Evolutionary conservation across 805 yeast species (phyloP).

Genomic region (Jamesozyma gamospora): DNA sequence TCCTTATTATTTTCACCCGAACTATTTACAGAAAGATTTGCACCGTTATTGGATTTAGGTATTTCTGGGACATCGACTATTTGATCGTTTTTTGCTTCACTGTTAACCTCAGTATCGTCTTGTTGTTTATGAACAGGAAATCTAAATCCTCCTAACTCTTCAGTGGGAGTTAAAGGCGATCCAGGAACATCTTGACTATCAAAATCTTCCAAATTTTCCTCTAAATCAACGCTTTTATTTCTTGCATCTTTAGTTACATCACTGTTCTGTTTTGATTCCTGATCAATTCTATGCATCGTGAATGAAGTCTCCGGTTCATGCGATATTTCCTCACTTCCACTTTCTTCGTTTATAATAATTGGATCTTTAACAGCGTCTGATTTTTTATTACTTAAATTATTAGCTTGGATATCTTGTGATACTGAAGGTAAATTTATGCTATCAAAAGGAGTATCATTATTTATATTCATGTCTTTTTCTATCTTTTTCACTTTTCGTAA

Average conservation of each 20-base stretch:
- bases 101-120: neutral
- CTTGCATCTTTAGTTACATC: neutral
- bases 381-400: neutral
- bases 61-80: too few species aligned
- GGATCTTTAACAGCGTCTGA: neutral
- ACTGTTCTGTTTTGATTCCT: too few species aligned
- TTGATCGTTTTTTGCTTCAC: too few species aligned
- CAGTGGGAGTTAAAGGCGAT: neutral
- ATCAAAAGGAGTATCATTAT: neutral
- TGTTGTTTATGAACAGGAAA: neutral
- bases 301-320: neutral
- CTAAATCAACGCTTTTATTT: neutral
- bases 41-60: too few species aligned
- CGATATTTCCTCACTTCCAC: neutral
- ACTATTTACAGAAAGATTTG: too few species aligned
- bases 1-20: too few species aligned
- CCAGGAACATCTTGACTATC: neutral
- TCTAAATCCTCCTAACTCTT: neutral
- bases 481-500: constrained; percentile 2
- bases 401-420: neutral
- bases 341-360: neutral
- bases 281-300: too few species aligned
- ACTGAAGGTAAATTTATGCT: neutral
- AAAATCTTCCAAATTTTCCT: neutral
- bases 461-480: neutral